Conservation (phyloP, 2,329 filamentous ascomycete species). For the Cryoendolithus antarcticus region DNA sequence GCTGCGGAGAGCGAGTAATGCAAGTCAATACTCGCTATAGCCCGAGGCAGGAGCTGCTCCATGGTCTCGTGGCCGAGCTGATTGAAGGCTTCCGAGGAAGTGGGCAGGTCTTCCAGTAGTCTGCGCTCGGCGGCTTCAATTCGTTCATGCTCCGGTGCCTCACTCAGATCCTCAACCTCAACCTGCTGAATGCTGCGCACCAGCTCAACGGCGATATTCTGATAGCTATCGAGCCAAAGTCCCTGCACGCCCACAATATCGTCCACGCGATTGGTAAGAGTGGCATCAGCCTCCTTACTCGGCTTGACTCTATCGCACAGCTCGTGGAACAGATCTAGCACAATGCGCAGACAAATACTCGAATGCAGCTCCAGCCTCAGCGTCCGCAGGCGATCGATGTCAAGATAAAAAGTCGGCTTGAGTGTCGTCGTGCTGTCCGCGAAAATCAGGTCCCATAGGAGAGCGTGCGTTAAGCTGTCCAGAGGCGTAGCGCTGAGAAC, state of each 20-base stretch:
- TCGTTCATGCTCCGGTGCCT: slow-evolving; percentile 11
- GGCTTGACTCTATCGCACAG: slow-evolving; percentile 17
- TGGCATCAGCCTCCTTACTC: slow-evolving; percentile 14
- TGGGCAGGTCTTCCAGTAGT: slow-evolving; percentile 21
- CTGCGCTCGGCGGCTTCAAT: slow-evolving; percentile 25
- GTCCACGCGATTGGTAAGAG: slow-evolving; percentile 20
- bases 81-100: slow-evolving; percentile 16
- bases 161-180: slow-evolving; percentile 12
- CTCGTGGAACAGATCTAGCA: slow-evolving; percentile 38
- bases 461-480: slow-evolving; percentile 17
- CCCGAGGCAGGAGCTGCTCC: slow-evolving; percentile 19
- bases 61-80: slow-evolving; percentile 19
- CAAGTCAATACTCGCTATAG: no score
- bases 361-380: slow-evolving; percentile 43
- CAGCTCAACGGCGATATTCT: slow-evolving; percentile 35
- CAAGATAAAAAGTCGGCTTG: slow-evolving; percentile 46
- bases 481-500: slow-evolving; percentile 9
- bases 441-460: slow-evolving; percentile 27
- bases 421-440: slow-evolving; percentile 35
- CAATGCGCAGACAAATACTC: slow-evolving; percentile 42
- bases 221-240: slow-evolving; percentile 28
- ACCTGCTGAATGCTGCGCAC: slow-evolving; percentile 29
- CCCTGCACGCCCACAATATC: slow-evolving; percentile 26
- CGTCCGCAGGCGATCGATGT: slow-evolving; percentile 41
- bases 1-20: no score